Percentiles rank a stretch among this genome's conserved stretches.
Conservation (phyloP, 345 rosid species). For the Triadica sebifera region DNA sequence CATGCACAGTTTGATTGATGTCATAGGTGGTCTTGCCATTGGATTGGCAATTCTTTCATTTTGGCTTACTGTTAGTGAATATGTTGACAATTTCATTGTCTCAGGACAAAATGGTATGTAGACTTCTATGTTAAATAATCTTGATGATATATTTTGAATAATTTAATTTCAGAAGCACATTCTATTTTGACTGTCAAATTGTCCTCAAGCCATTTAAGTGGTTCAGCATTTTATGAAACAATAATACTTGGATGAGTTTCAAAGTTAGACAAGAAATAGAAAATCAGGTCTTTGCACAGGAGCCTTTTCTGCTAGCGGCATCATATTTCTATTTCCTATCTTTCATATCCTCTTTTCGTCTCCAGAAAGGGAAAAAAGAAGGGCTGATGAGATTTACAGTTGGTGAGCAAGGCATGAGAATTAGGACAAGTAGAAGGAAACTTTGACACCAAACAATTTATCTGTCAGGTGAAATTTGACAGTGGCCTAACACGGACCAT, state of each 20-base stretch:
- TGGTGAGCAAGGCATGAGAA: background rate
- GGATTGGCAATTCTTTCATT: slow-evolving; percentile 66
- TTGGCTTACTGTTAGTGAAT: slow-evolving; percentile 65
- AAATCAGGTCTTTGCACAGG: too few species aligned
- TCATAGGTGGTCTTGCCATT: slow-evolving; percentile 66
- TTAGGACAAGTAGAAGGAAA: background rate
- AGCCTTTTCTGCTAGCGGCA: background rate
- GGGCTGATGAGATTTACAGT: background rate
- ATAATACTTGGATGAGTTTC: background rate
- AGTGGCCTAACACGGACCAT: background rate
- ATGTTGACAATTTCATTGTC: slow-evolving; percentile 62
- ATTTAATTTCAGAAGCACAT: background rate
- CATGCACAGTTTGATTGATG: slow-evolving; percentile 90
- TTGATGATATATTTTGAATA: background rate
- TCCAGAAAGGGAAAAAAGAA: background rate
- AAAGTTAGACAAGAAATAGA: background rate
- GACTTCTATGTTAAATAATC: background rate
- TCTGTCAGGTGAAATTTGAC: background rate
- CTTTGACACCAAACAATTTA: background rate
- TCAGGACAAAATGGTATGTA: slow-evolving; percentile 79
- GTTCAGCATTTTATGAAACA: background rate
- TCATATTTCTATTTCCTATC: background rate
- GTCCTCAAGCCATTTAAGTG: slow-evolving; percentile 6
- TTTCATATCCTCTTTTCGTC: background rate
- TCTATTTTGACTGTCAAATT: slow-evolving; percentile 18